Base-by-base conservation (phyloP, 805 yeast species). In the Candida silvicultrix region DNA sequence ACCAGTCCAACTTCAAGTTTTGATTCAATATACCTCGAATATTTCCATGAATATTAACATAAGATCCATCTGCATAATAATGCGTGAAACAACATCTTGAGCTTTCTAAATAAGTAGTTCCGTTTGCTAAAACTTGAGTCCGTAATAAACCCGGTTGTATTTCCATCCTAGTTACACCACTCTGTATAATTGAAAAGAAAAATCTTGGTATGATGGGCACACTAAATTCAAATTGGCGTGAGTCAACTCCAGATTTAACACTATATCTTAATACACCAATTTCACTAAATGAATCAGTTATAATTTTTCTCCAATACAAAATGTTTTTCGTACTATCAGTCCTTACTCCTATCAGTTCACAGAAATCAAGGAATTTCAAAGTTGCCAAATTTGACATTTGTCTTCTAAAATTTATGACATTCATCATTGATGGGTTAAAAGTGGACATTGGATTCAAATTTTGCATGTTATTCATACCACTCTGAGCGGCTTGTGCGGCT, bases 51-150 rank as follows among this genome's bases (percentile, higher is more conserved):
- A 83, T 75, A 10, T 77, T 73, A 9, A 85, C 79, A 53, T 74
- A 74, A 3, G 90, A 81, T 0, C 94, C 95, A 63, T 87, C 95
- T 2, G 67, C 63, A 58, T 80, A 85, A 61, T 75, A 70, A 52
- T 73, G 75, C 16, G 75, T 67, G 40, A 75, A 62, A 1, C 75
- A 65, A 32, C 75, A 68, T 39, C 78, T 66, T 12, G 78, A 69
- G 41, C 81, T 74, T 37, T 79, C 83, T 31, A 82, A 60, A 44
- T 74, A 70, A 0, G 80, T 74, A 5, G 75, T 69, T 0, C 81
- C 81, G 49, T 76, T 71, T 4, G 78, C 71, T 41, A 80, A 58
- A 1, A 75, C 74, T 47, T 75, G 76, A 6, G 83, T 80, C 32
- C 76, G 68, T 25, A 77, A 49, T 49, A 72, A 65, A 21, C 71